Evolutionary conservation across 129 eudicot genomes (phyloP).

Genomic region (Tanacetum coccineum): DNA sequence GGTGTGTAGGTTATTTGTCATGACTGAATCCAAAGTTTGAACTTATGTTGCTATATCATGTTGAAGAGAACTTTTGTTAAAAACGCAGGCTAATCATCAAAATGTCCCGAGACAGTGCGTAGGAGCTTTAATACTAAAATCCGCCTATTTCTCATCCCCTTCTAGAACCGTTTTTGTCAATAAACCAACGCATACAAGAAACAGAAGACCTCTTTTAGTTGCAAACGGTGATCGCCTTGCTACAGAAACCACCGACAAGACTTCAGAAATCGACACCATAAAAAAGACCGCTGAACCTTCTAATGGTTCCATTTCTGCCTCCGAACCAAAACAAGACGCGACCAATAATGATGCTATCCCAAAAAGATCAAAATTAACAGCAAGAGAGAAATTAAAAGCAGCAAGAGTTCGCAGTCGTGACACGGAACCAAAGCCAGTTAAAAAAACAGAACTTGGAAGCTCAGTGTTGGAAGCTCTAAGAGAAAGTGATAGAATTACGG

Average conservation of each 20-base stretch:
- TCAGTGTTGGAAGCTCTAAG: slow-evolving; percentile 62
- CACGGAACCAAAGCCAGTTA: slow-evolving; percentile 51
- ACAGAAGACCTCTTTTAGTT: slow-evolving; percentile 34
- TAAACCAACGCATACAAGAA: slow-evolving; percentile 24
- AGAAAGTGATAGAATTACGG: slow-evolving; percentile 60
- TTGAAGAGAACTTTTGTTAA: slow-evolving; percentile 2
- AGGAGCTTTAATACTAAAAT: slow-evolving; percentile 35
- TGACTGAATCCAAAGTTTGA: neutral
- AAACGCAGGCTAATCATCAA: slow-evolving; percentile 45
- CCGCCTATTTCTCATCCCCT: slow-evolving; percentile 24
- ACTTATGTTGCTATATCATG: neutral
- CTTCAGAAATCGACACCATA: slow-evolving; percentile 23
- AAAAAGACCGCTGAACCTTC: slow-evolving; percentile 7
- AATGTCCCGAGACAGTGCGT: slow-evolving; percentile 32
- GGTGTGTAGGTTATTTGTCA: neutral
- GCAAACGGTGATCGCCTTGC: slow-evolving; percentile 53
- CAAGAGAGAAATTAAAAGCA: slow-evolving; percentile 88
- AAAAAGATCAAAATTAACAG: slow-evolving; percentile 69
- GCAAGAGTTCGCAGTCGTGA: slow-evolving; percentile 81
- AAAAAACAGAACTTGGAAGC: slow-evolving; percentile 56
- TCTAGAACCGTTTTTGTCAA: slow-evolving; percentile 24
- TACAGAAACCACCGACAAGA: slow-evolving; percentile 47
- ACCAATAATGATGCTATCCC: slow-evolving; percentile 26
- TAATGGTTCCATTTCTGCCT: slow-evolving; percentile 8
- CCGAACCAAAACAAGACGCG: slow-evolving; percentile 30